phyloP scores from a whole-genome alignment of 441 rosid genomes.

The Arabidopsis lyrata region DNA sequence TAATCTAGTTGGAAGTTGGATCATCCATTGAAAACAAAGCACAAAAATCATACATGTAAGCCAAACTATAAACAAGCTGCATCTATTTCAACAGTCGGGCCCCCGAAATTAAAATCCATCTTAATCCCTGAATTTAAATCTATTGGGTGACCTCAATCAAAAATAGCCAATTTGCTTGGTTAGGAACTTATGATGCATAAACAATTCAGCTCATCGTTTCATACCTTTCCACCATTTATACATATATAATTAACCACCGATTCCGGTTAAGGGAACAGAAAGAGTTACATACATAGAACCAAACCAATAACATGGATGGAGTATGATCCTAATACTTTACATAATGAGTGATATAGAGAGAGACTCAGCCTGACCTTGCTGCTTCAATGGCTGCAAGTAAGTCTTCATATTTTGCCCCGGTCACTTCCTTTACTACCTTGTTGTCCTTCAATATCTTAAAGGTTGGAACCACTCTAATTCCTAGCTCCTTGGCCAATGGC shows the following conservation, averaged over 20 bases:
- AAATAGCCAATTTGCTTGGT: not conserved
- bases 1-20: constrained; percentile 33
- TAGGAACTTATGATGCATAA: constrained; percentile 9
- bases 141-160: not conserved
- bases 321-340: constrained; percentile 42
- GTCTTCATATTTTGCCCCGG: constrained; percentile 83
- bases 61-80: constrained; percentile 11
- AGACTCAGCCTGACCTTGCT: constrained; percentile 67
- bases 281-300: constrained; percentile 29
- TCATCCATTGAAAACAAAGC: constrained; percentile 35
- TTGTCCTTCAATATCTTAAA: constrained; percentile 83
- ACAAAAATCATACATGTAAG: constrained; percentile 29
- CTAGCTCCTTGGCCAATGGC: constrained; percentile 95
- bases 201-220: constrained; percentile 16
- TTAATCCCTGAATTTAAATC: not conserved
- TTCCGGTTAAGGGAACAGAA: constrained; percentile 23
- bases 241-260: constrained; percentile 26
- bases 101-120: not conserved
- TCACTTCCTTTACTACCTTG: constrained; percentile 79
- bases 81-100: not conserved
- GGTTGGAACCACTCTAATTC: constrained; percentile 85
- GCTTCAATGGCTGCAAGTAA: constrained; percentile 69
- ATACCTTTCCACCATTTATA: constrained; percentile 4
- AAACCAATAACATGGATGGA: constrained; percentile 34
- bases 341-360: constrained; percentile 21